Evolutionary conservation across 106 monocot genomes (phyloP), one percentile per base, ranked within the genome.

Genomic region (Dendrobium catenatum): DNA sequence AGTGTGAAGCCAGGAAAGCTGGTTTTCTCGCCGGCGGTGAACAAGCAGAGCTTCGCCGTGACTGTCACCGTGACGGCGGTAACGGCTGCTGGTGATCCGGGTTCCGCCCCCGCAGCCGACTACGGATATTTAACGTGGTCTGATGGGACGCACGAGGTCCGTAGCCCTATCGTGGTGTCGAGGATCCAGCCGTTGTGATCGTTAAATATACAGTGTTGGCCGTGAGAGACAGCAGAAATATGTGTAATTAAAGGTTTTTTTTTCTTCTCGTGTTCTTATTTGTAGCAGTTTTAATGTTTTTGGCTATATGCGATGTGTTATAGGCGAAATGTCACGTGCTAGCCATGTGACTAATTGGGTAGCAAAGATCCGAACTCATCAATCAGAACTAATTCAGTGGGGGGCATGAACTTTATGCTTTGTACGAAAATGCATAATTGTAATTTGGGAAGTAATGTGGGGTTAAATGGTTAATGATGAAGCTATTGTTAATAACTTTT

Each of bases 131-230:
- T 98, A 73, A 81, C 89, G 29, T 98, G 98, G 98, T 84, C 91
- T 0, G 98, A 98, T 80, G 98, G 94, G 72, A 72, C 77, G 42
- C 98, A 95, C 73, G 89, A 87, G 78, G 98, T 98, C 2, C 89
- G 93, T 31, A 98, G 94, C 86, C 88, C 98, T 19, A 90, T 98
- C 87, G 91, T 93, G 76, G 93, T 98, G 33, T 86, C 89, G 18
- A 84, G 95, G 79, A 87, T 93, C 64, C 86, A 86, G 56, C 83
- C 89, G 49, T 85, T 93, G 86, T 94, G 87, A 94, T 13, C 17
- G 24, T 64, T 24, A 61, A 61, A 64, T 22, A 24, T 4, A 64
- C 22, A 64, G 0, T 0, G 9, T 1, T 9, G 26, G 1, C 64
- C 13, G 64, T 24, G 22, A 22, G 13, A 51, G 13, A 16, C 19